These are phyloP conservation scores for Globisporangium acanthophoron DNA, from an alignment of 352 stramenopile species.

Conservation along the genomic window DNA sequence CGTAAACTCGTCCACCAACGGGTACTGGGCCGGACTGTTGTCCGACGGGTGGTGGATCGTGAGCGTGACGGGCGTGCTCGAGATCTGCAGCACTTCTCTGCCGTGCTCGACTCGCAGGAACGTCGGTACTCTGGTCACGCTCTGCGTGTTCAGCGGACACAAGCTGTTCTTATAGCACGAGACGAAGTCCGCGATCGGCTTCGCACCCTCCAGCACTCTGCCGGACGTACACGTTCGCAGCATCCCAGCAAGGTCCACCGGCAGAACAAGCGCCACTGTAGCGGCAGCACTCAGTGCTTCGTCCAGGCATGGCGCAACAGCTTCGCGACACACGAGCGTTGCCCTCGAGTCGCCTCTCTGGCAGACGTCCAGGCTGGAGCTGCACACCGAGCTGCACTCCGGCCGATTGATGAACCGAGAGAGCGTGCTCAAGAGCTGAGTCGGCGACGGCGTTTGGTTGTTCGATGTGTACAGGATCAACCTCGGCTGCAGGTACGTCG, in stretches of 20 bases:
- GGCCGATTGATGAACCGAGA: not conserved
- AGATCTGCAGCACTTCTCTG: slow-evolving; percentile 1
- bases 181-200: slow-evolving; percentile 12
- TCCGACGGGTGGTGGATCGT: not conserved
- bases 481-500: not conserved
- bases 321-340: slow-evolving; percentile 11
- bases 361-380: not conserved
- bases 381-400: slow-evolving; percentile 5
- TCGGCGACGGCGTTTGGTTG: not conserved
- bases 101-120: slow-evolving; percentile 2
- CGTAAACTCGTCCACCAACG: slow-evolving; percentile 5
- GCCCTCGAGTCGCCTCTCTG: slow-evolving; percentile 3
- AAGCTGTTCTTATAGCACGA: slow-evolving; percentile 7
- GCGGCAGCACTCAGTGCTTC: not conserved
- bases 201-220: slow-evolving; percentile 1
- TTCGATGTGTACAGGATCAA: slow-evolving; percentile 3
- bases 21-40: not conserved
- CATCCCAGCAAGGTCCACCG: not conserved
- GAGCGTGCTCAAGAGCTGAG: not conserved
- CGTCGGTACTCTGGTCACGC: slow-evolving; percentile 2
- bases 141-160: slow-evolving; percentile 6
- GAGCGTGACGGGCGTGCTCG: not conserved
- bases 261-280: not conserved
- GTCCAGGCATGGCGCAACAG: slow-evolving; percentile 9
- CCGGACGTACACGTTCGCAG: slow-evolving; percentile 2